Conservation (phyloP, 176 grass and related monocot species). For the Triticum aestivum region IWGSC_CS_RefSeq_v2.1 NC_057812.1:740512658-740513157, state of each 20-base stretch:
- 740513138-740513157: background rate
- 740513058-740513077: slow-evolving; percentile 17
- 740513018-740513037: slow-evolving; percentile 6
- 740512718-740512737: background rate
- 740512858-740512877: no score
- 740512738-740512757: background rate
- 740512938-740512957: no score
- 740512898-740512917: no score
- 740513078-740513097: no score
- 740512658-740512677: background rate
- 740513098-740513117: no score
- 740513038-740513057: slow-evolving; percentile 53
- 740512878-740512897: no score
- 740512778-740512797: background rate
- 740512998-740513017: no score
- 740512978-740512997: background rate
- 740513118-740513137: background rate
- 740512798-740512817: no score
- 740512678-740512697: background rate
- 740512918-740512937: no score
- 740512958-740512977: no score
- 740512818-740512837: no score
- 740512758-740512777: background rate
- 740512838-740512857: no score
- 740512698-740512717: background rate